These are phyloP conservation scores for Eucalyptus dawsonii DNA, from an alignment of 345 rosid species.

Conservation along the genomic window DNA sequence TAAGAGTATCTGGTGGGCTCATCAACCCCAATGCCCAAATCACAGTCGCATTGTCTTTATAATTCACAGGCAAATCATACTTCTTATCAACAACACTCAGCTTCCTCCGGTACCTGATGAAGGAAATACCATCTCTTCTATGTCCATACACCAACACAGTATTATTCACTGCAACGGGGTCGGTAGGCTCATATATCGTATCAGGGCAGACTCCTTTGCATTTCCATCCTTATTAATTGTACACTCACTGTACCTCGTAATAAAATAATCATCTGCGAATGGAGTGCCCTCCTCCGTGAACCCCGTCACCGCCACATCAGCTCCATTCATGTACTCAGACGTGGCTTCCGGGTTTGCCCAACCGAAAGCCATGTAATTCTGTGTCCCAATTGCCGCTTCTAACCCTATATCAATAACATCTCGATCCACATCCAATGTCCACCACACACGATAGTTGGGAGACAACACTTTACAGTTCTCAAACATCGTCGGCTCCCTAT, in stretches of 20 bases:
- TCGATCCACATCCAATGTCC: conserved; percentile 55
- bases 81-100: conserved; percentile 46
- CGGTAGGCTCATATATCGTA: conserved; percentile 36
- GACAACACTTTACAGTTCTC: conserved; percentile 73
- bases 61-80: conserved; percentile 67
- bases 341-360: conserved; percentile 59
- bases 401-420: conserved; percentile 65
- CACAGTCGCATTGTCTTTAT: conserved; percentile 33
- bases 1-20: conserved; percentile 68
- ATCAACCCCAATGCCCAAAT: conserved; percentile 93
- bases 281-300: conserved; percentile 68
- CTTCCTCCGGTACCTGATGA: conserved; percentile 64
- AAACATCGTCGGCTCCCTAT: conserved; percentile 51
- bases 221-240: conserved; percentile 40
- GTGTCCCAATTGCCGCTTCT: conserved; percentile 51
- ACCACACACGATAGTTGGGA: conserved; percentile 47
- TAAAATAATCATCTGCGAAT: conserved; percentile 76
- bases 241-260: conserved; percentile 64
- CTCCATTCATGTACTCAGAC: conserved; percentile 47
- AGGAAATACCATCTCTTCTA: conserved; percentile 87
- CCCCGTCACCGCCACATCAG: conserved; percentile 75
- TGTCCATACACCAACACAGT: conserved; percentile 75
- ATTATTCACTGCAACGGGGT: conserved; percentile 45
- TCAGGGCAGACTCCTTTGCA: conserved; percentile 83
- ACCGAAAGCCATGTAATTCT: conserved; percentile 90